These are phyloP conservation scores for Phytophthora melonis DNA, from an alignment of 352 stramenopile species.

Conservation along the genomic window DNA sequence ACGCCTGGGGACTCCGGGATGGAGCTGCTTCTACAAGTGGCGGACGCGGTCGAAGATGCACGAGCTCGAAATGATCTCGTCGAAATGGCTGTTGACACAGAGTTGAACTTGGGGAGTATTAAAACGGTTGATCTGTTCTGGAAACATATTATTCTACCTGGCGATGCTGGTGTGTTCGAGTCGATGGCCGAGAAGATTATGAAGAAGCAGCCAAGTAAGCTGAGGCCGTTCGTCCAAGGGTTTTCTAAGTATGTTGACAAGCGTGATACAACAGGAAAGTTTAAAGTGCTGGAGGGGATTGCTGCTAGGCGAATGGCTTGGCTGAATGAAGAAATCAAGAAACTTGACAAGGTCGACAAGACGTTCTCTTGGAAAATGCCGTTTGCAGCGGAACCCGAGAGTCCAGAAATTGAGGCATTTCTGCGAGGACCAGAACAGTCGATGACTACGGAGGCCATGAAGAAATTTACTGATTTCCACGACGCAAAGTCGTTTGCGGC, in stretches of 20 bases:
- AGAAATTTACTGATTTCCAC: background rate
- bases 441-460: constrained; percentile 2
- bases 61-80: background rate
- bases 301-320: constrained; percentile 9
- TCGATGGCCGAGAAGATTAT: background rate
- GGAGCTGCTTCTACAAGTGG: constrained; percentile 6
- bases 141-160: background rate
- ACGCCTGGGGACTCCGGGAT: background rate
- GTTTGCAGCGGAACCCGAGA: constrained; percentile 1
- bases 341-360: constrained; percentile 13
- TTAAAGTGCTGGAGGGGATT: background rate
- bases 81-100: background rate
- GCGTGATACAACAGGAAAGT: background rate
- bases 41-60: background rate
- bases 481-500: background rate
- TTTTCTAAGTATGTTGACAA: background rate
- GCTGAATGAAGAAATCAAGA: constrained; percentile 4
- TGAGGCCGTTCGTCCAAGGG: background rate
- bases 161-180: background rate
- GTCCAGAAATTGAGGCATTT: constrained; percentile 10
- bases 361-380: constrained; percentile 32
- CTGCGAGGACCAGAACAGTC: constrained; percentile 10
- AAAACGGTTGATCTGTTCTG: background rate
- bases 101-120: background rate
- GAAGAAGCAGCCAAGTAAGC: background rate